Evolutionary conservation across 257 asterid species (phyloP), one percentile per base, ranked within the genome.

Genomic region (Marsdenia floribunda): DNA sequence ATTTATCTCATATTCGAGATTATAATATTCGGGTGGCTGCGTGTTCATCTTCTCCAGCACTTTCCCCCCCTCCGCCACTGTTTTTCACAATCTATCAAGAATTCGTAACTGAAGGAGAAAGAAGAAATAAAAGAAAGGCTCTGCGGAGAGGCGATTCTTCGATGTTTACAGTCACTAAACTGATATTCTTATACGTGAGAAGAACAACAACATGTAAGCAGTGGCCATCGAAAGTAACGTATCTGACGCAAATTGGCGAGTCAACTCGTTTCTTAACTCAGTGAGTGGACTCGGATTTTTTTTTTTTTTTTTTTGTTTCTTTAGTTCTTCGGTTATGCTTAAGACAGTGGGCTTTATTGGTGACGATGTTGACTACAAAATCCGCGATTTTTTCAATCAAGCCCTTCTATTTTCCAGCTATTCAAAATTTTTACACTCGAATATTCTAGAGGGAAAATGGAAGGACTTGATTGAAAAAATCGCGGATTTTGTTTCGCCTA

Each of bases 11-110:
- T 11, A 55, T 55, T 55, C 19, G 68, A 10, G 29, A 71, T 35
- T 75, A 58, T 79, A 82, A 78, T 82, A 83, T 77, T 69, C 78
- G 75, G 33, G 68, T 52, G 78, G 76, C 83, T 69, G 86, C 47
- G 16, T 40, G 9, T 35, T 44, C 50, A 49, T 52, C 40, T 70
- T 70, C 55, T 50, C 18, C 42, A 24, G 37, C 60, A 46, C 15
- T 49, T 50, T 70, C 4, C 38, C 14, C 4, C 38, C 14, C 59
- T 18, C 15, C 0, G 15, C 38, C 37, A 29, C 35, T 35, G 29
- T 21, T 53, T 53, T 54, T 35, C 59, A 19, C 38, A 37, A 8
- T 5, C 29, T 33, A 71, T 33, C 65, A 37, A 33, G 44, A 53
- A n/a, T 37, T 1, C 6, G 10, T 4, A 60, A 24, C 12, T 18